These are phyloP conservation scores for Podospora pseudocomata DNA, from an alignment of 495 filamentous ascomycete species.

Conservation along the genomic window DNA sequence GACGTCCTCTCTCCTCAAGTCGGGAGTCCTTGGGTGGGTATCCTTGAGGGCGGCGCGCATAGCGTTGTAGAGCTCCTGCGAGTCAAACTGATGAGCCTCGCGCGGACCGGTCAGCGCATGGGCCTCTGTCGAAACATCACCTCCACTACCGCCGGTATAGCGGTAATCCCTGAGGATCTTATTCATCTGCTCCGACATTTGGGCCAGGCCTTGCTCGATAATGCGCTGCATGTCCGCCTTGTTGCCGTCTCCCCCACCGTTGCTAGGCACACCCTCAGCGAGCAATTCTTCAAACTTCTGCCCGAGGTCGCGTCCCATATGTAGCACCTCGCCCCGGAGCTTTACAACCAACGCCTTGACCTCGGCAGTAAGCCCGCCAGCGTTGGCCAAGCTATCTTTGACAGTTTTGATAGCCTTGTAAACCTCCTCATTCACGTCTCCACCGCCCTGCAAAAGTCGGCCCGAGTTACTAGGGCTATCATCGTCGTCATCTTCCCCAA, in stretches of 20 bases:
- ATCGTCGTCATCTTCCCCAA: constrained; percentile 43
- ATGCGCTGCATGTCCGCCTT: constrained; percentile 72
- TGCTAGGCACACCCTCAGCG: constrained; percentile 37
- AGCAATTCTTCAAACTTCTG: constrained; percentile 69
- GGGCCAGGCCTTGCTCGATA: constrained; percentile 71
- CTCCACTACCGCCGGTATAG: constrained; percentile 24
- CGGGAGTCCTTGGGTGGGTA: constrained; percentile 35
- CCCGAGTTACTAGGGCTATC: constrained; percentile 19
- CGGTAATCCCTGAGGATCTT: constrained; percentile 69
- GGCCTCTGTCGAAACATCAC: constrained; percentile 1
- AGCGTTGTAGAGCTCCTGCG: constrained; percentile 75
- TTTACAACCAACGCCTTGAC: constrained; percentile 87
- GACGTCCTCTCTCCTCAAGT: constrained; percentile 68
- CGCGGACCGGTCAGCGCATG: neutral
- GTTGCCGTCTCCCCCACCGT: constrained; percentile 45
- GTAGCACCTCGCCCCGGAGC: constrained; percentile 84
- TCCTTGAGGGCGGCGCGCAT: constrained; percentile 76
- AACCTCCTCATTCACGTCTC: constrained; percentile 60
- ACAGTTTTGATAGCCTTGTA: constrained; percentile 73
- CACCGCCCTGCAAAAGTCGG: constrained; percentile 27
- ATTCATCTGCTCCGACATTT: constrained; percentile 78
- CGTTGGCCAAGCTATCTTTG: constrained; percentile 80
- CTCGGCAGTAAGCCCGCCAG: constrained; percentile 80
- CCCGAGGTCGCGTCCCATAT: constrained; percentile 85
- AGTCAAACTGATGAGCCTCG: constrained; percentile 48